These are phyloP conservation scores for Trichoderma sp. DNA, from an alignment of 2,329 filamentous ascomycete species.

Conservation along the genomic window DNA sequence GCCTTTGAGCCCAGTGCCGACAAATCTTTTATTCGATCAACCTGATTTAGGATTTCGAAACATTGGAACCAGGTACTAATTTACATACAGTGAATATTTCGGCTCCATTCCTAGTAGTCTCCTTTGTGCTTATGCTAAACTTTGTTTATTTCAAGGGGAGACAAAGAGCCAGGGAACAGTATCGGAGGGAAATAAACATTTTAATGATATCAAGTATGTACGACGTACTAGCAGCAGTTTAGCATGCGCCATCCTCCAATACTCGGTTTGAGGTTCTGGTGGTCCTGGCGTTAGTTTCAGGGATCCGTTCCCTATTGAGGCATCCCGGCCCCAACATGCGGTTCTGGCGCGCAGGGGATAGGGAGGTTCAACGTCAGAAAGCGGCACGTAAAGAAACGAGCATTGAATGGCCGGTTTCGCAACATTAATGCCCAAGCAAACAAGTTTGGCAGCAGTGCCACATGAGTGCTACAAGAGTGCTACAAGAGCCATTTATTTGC, in stretches of 20 bases:
- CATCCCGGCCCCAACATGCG: background rate
- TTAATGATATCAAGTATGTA: background rate
- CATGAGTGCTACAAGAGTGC: background rate
- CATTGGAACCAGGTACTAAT: slow-evolving; percentile 1
- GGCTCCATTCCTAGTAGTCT: background rate
- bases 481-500: background rate
- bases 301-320: slow-evolving; percentile 1
- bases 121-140: background rate
- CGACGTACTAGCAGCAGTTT: background rate
- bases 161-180: background rate
- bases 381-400: background rate
- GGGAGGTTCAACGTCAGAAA: slow-evolving; percentile 3
- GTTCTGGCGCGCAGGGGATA: background rate
- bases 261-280: background rate
- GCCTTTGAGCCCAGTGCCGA: background rate
- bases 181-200: background rate
- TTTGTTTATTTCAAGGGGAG: background rate
- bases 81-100: background rate
- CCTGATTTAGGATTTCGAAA: slow-evolving; percentile 6
- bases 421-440: background rate
- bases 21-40: background rate
- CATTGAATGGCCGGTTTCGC: background rate
- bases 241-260: background rate
- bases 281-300: slow-evolving; percentile 17
- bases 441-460: background rate